Conservation (phyloP, 108 stramenopile genomes). For the Nitzschia sp. region DNA sequence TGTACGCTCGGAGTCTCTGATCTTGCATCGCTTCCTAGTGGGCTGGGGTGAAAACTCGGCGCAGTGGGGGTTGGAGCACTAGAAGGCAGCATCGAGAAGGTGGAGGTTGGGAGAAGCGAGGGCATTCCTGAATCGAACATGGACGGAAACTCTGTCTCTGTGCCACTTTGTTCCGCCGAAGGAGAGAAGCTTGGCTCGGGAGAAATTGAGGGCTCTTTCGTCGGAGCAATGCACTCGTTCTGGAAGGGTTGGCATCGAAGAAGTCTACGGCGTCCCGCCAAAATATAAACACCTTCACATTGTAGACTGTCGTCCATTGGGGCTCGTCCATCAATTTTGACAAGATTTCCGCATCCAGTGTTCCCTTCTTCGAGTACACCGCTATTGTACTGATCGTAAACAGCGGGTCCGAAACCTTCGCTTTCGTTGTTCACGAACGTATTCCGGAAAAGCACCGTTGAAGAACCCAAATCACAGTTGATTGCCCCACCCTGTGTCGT, state of each 20-base stretch:
- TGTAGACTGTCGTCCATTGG: background rate
- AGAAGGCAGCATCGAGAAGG: slow-evolving; percentile 1
- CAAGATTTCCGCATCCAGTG: slow-evolving; percentile 26
- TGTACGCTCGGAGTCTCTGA: background rate
- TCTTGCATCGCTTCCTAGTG: background rate
- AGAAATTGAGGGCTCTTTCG: background rate
- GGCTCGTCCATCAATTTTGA: background rate
- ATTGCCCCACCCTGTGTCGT: slow-evolving; percentile 34
- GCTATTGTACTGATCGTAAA: slow-evolving; percentile 18
- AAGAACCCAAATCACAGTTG: slow-evolving; percentile 8
- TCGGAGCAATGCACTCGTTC: slow-evolving; percentile 17
- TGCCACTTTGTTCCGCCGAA: background rate
- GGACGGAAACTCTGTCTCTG: no score
- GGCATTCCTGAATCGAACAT: no score
- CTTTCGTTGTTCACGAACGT: slow-evolving; percentile 25
- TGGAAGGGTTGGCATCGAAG: slow-evolving; percentile 12
- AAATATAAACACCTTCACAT: slow-evolving; percentile 21
- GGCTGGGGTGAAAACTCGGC: background rate
- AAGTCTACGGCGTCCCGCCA: background rate
- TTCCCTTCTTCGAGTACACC: slow-evolving; percentile 5
- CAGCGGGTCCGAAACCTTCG: slow-evolving; percentile 20
- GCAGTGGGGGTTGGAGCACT: background rate
- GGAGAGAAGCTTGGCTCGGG: background rate
- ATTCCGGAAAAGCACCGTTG: slow-evolving; percentile 2
- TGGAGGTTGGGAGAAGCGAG: no score